These are phyloP conservation scores for Nicotiana rustica DNA, from an alignment of 305 asterid species.

Conservation along the genomic window DNA sequence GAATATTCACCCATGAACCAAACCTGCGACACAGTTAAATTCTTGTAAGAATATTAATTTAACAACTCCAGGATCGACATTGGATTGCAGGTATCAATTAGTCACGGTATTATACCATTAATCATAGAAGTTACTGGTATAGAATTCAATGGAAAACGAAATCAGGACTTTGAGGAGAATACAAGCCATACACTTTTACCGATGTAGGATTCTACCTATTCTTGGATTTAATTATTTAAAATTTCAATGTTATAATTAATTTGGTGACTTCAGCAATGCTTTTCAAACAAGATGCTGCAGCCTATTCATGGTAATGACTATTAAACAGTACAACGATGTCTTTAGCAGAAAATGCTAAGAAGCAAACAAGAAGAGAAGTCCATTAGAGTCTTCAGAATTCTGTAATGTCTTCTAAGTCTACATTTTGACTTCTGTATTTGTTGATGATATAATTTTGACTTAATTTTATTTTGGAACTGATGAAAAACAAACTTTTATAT, in stretches of 20 bases:
- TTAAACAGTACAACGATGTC: background rate
- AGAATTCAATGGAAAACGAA: background rate
- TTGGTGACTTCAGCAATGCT: constrained; percentile 6
- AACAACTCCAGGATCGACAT: constrained; percentile 12
- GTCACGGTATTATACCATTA: background rate
- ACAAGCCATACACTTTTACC: background rate
- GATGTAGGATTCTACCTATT: background rate
- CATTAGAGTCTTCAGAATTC: background rate
- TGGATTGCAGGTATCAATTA: background rate
- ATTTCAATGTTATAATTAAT: background rate
- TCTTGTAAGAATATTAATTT: constrained; percentile 27
- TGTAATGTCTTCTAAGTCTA: constrained; percentile 21
- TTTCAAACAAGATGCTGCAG: background rate
- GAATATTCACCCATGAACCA: constrained; percentile 99
- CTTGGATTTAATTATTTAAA: constrained; percentile 3
- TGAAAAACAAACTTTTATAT: background rate
- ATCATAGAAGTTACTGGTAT: constrained; percentile 11
- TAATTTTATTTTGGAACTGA: background rate
- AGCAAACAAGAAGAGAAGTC: background rate
- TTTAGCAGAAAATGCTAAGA: background rate
- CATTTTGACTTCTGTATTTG: background rate
- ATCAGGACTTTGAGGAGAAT: constrained; percentile 23
- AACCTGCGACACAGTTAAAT: constrained; percentile 59
- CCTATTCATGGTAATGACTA: constrained; percentile 12
- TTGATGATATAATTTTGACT: background rate